These are phyloP conservation scores for Fomitopsis betulina DNA, from an alignment of 1,284 basidiomycete genomes.

Conservation along the genomic window DNA sequence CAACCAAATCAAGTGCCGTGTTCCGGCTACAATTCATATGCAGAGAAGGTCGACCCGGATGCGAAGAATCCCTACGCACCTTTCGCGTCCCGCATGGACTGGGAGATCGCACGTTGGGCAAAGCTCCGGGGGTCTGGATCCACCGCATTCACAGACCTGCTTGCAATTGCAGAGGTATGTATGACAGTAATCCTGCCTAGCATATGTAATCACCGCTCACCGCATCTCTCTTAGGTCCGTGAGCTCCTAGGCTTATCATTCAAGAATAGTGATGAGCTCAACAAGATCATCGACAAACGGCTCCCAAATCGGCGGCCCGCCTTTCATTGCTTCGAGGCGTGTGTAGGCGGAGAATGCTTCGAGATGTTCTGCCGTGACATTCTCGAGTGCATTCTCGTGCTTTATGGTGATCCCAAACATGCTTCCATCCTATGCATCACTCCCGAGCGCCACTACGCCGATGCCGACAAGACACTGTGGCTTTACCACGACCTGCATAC, in stretches of 20 bases:
- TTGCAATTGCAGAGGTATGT: slow-evolving; percentile 16
- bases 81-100: slow-evolving; percentile 16
- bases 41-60: too few species aligned
- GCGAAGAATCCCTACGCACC: slow-evolving; percentile 12
- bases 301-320: not conserved
- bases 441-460: not conserved
- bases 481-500: slow-evolving; percentile 25
- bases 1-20: too few species aligned
- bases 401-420: not conserved
- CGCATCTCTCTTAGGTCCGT: not conserved
- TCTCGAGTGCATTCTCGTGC: not conserved
- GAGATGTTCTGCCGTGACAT: not conserved
- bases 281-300: not conserved
- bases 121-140: slow-evolving; percentile 17
- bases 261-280: not conserved
- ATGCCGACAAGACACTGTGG: slow-evolving; percentile 12
- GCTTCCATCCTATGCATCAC: not conserved
- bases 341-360: not conserved
- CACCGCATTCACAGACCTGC: slow-evolving; percentile 15
- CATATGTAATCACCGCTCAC: too few species aligned
- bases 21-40: too few species aligned
- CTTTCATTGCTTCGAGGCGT: not conserved
- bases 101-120: slow-evolving; percentile 18
- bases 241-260: not conserved
- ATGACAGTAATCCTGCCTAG: not conserved